A percentile compares a stretch with the other conserved stretches of the same genome.
Evolutionary conservation across 108 stramenopile species (phyloP).

Genomic region (Chaetoceros tenuissimus): DNA sequence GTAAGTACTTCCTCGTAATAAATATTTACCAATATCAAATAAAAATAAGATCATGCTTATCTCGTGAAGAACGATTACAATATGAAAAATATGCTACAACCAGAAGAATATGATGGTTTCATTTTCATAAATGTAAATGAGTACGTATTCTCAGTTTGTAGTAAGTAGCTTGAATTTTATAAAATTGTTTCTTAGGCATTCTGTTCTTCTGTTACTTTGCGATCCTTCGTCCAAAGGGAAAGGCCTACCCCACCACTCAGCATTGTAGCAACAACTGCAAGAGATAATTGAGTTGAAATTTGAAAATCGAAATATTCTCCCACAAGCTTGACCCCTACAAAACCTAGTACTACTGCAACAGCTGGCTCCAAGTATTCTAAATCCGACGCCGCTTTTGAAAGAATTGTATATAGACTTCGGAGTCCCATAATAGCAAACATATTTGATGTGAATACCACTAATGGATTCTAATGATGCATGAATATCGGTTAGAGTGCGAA

Average conservation of each 20-base stretch:
- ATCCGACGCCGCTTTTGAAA: constrained; percentile 87
- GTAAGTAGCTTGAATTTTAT: too few species aligned
- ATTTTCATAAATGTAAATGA: too few species aligned
- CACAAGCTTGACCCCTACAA: constrained; percentile 89
- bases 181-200: too few species aligned
- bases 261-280: constrained; percentile 61
- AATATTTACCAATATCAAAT: too few species aligned
- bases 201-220: constrained; percentile 15
- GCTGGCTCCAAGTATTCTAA: constrained; percentile 89
- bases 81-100: too few species aligned
- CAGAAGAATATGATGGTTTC: too few species aligned
- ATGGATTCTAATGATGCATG: constrained; percentile 57
- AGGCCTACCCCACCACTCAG: constrained; percentile 58
- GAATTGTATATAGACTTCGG: constrained; percentile 85
- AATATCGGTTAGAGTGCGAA: neutral
- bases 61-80: too few species aligned
- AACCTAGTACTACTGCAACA: constrained; percentile 86
- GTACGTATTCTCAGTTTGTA: too few species aligned
- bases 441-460: constrained; percentile 91
- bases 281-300: constrained; percentile 58
- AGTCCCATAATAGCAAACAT: constrained; percentile 95
- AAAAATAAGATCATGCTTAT: too few species aligned
- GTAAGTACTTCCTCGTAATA: too few species aligned
- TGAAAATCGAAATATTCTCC: constrained; percentile 71
- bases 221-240: constrained; percentile 36